These are phyloP conservation scores for Phanerochaete carnosa DNA, from an alignment of 768 basidiomycete species.

Conservation along the genomic window DNA sequence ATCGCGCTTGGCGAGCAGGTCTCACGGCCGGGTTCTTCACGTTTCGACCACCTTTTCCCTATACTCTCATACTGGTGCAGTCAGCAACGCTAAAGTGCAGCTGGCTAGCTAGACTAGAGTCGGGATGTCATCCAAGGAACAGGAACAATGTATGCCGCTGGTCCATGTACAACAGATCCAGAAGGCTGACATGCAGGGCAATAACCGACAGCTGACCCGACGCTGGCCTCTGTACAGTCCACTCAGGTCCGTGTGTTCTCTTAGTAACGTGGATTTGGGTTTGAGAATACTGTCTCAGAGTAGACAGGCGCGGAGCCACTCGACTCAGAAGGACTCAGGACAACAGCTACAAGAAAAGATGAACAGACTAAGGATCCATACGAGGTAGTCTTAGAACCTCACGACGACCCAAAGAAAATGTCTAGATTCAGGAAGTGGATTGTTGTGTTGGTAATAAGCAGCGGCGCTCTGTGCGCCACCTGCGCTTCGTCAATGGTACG, in stretches of 20 bases:
- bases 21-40: background rate
- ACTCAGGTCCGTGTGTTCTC: background rate
- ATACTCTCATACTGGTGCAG: background rate
- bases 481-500: constrained; percentile 56
- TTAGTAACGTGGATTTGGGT: background rate
- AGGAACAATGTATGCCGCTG: background rate
- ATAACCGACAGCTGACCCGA: background rate
- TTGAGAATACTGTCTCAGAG: background rate
- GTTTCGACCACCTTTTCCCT: background rate
- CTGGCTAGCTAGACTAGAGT: too few species aligned
- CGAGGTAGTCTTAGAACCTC: constrained; percentile 17
- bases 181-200: background rate
- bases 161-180: background rate
- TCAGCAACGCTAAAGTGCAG: background rate
- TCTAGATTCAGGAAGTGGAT: constrained; percentile 22
- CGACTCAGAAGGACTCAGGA: background rate
- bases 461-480: constrained; percentile 30
- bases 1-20: background rate
- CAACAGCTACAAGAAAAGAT: background rate
- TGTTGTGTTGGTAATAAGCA: constrained; percentile 20
- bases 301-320: background rate
- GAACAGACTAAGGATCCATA: constrained; percentile 6
- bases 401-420: constrained; percentile 25
- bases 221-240: background rate
- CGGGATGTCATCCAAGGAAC: background rate